Evolutionary conservation across 805 yeast genomes (phyloP), one percentile per base, ranked within the genome.

Genomic region (Myxozyma neglecta): DNA sequence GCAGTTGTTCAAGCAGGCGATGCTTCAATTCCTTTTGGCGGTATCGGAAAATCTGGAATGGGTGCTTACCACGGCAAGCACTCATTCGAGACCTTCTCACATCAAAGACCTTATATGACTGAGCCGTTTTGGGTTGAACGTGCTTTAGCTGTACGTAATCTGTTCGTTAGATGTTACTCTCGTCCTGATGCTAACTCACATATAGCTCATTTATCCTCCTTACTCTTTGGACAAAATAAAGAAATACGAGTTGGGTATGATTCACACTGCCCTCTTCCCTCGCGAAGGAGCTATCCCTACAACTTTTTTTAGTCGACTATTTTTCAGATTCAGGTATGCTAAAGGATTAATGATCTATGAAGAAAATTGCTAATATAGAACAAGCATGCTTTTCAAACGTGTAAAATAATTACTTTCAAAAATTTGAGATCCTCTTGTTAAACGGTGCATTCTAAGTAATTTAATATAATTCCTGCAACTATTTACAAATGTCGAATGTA

Each of bases 1-100:
- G 80, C 85, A 0, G 55, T 90, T 52, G 63, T 89, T 69, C 96
- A 90, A 65, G 90, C 83, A 47, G 92, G 84, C 0, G 79, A 88
- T 56, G 61, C 79, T 6, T 79, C 80, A 53, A 83, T 89, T 2
- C 97, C 97, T 32, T 93, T 92, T 75, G 98, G 98, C 39, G 98
- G 98, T 29, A 76, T 92, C 59, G 97, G 97, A 13, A 72, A 72
- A 14, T 89, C 97, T 0, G 98, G 98, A 0, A 77, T 78, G 60
- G 97, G 97, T 10, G 76, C 81, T 39, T 91, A 90, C 75, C 97
- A 91, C 71, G 97, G 97, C 2, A 75, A 74, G 64, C 79, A 76
- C 71, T 87, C 91, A 8, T 80, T 85, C 64, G 83, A 85, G 49
- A 79, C 88, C n/a, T 92, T 92, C 71, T 82, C 90, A 1, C 96